phyloP scores from a whole-genome alignment of 1,139 yeast species.

The Pichia sp. region DNA sequence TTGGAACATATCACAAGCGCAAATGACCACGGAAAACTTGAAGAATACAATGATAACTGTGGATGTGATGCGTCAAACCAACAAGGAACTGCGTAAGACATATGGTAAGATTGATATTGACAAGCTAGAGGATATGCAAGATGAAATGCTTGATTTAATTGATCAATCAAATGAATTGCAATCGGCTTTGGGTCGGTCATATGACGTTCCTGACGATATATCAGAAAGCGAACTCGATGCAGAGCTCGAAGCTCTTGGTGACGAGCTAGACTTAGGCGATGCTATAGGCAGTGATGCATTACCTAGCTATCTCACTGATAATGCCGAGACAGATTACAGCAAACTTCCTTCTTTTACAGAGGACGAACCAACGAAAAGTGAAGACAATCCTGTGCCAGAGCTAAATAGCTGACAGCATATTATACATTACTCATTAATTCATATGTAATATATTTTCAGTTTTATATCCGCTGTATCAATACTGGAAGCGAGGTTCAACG shows the following conservation, averaged over 20 bases:
- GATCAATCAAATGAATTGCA: constrained; percentile 92
- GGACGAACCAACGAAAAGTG: constrained; percentile 42
- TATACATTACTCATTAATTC: neutral
- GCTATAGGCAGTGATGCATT: constrained; percentile 43
- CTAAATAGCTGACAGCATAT: neutral
- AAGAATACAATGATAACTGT: constrained; percentile 94
- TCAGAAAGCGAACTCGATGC: constrained; percentile 93
- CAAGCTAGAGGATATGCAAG: constrained; percentile 87
- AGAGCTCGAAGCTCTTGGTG: constrained; percentile 91
- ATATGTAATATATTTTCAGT: too few relatives aligned
- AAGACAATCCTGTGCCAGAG: constrained; percentile 4
- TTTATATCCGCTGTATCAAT: too few relatives aligned
- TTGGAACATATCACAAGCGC: constrained; percentile 97
- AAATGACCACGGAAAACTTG: constrained; percentile 91
- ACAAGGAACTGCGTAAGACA: constrained; percentile 80
- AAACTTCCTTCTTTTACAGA: constrained; percentile 71
- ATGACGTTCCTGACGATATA: constrained; percentile 86
- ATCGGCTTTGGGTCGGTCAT: constrained; percentile 74
- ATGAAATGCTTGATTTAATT: constrained; percentile 91
- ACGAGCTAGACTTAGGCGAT: constrained; percentile 72
- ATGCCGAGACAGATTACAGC: constrained; percentile 25
- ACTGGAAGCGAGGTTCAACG: too few relatives aligned
- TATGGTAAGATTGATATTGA: constrained; percentile 92
- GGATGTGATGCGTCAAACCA: constrained; percentile 90
- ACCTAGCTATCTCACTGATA: constrained; percentile 59